A percentile compares a stretch with the other conserved stretches of the same genome.
phyloP scores from a whole-genome alignment of 768 basidiomycete species.

The Mycena pura region DNA sequence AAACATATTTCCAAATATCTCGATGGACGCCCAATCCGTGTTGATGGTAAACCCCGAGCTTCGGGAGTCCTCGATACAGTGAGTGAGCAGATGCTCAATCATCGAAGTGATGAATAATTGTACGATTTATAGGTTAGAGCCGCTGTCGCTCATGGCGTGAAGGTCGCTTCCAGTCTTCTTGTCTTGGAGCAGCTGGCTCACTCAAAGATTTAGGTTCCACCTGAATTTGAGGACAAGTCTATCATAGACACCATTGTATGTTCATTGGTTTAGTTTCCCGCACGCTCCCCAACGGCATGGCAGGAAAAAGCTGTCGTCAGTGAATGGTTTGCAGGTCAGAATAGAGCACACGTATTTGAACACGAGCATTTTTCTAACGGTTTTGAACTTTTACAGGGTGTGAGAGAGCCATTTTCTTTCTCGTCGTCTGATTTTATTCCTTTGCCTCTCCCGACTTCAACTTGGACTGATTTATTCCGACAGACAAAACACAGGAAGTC shows the following conservation, averaged over 20 bases:
- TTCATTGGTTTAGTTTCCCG: not conserved
- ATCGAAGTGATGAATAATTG: no score
- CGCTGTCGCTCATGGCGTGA: slow-evolving; percentile 72
- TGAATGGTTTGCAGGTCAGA: slow-evolving; percentile 77
- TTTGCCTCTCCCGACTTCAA: no score
- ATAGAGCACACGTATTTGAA: not conserved
- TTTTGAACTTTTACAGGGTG: slow-evolving; percentile 44
- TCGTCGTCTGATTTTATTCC: slow-evolving; percentile 17
- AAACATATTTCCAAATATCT: slow-evolving; percentile 71
- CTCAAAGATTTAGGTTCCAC: slow-evolving; percentile 51
- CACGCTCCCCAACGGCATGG: not conserved
- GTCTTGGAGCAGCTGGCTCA: not conserved
- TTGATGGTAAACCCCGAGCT: slow-evolving; percentile 79
- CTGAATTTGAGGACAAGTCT: slow-evolving; percentile 71
- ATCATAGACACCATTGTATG: slow-evolving; percentile 66
- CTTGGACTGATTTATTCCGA: not conserved
- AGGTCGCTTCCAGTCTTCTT: slow-evolving; percentile 19
- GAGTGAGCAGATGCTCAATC: no score
- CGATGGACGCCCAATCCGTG: slow-evolving; percentile 68
- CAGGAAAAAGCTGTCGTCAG: slow-evolving; percentile 76
- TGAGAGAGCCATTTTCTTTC: slow-evolving; percentile 32
- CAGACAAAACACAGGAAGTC: slow-evolving; percentile 79
- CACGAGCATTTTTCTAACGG: slow-evolving; percentile 13
- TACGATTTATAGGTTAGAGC: slow-evolving; percentile 62
- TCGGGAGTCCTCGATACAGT: slow-evolving; percentile 81